A percentile compares a stretch with the other conserved stretches of the same genome.
phyloP scores from a whole-genome alignment of 1,284 basidiomycete species.

The Sporisorium sorghi region DNA sequence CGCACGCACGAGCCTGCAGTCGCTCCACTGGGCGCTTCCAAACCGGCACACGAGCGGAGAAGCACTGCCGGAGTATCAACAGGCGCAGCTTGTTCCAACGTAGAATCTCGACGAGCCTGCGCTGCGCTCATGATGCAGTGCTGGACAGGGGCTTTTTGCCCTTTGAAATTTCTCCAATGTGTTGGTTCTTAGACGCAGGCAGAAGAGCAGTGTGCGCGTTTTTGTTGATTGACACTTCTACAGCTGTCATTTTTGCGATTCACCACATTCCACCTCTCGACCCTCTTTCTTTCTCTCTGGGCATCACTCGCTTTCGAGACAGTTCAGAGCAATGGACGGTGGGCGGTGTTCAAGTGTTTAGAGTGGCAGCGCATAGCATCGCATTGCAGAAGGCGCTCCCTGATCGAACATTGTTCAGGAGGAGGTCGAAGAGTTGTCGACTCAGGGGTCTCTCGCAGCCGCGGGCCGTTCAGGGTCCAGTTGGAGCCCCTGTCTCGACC shows the following conservation, averaged over 20 bases:
- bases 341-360: neutral
- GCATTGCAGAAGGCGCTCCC: neutral
- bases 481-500: constrained; percentile 8
- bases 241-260: neutral
- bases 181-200: no score
- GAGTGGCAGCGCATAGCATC: constrained; percentile 5
- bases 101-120: constrained; percentile 36
- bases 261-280: neutral
- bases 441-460: constrained; percentile 16
- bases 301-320: neutral
- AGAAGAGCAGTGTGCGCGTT: neutral
- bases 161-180: constrained; percentile 1
- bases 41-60: constrained; percentile 3
- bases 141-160: neutral
- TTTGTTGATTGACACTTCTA: constrained; percentile 43
- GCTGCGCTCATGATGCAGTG: neutral
- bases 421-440: no score
- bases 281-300: neutral
- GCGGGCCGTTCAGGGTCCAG: constrained; percentile 10
- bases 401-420: neutral
- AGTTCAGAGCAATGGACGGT: neutral
- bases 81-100: neutral
- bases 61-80: neutral
- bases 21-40: neutral
- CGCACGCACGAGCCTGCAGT: constrained; percentile 9